Evolutionary conservation across 805 yeast species (phyloP).

Genomic region (Teunomyces stri): DNA sequence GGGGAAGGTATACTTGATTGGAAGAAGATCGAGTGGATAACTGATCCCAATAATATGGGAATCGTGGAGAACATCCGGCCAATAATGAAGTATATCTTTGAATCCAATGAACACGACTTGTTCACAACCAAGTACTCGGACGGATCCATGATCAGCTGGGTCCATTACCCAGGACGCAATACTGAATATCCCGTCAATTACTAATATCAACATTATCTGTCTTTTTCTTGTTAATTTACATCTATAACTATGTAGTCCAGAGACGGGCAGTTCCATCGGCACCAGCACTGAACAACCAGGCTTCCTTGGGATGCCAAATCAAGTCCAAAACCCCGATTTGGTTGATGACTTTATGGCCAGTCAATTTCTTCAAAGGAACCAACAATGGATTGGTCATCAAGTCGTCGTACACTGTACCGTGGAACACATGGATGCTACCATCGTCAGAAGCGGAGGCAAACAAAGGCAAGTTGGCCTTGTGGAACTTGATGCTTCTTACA

Average conservation of each 20-base stretch:
- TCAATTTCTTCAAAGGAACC: slow-evolving; percentile 91
- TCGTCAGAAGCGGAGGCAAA: slow-evolving; percentile 96
- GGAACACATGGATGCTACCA: slow-evolving; percentile 90
- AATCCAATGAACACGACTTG: slow-evolving; percentile 19
- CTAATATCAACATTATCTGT: background rate
- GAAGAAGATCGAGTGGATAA: slow-evolving; percentile 37
- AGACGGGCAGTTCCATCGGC: slow-evolving; percentile 94
- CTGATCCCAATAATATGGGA: slow-evolving; percentile 35
- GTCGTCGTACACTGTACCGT: slow-evolving; percentile 94
- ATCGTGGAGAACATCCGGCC: slow-evolving; percentile 38
- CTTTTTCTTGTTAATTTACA: slow-evolving; percentile 7
- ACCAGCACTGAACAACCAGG: slow-evolving; percentile 96
- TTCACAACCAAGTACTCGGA: slow-evolving; percentile 27
- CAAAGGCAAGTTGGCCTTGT: slow-evolving; percentile 78
- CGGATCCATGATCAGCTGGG: slow-evolving; percentile 10
- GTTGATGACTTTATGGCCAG: slow-evolving; percentile 79
- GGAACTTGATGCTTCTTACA: slow-evolving; percentile 84
- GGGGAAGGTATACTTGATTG: slow-evolving; percentile 45
- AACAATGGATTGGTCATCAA: slow-evolving; percentile 91
- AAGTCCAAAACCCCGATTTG: slow-evolving; percentile 85
- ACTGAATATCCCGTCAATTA: slow-evolving; percentile 3
- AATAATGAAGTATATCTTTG: slow-evolving; percentile 23
- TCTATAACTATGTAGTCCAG: slow-evolving; percentile 73
- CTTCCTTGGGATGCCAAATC: slow-evolving; percentile 96
- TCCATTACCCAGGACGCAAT: slow-evolving; percentile 10